Conservation (phyloP, 371 early-diverging fungal genomes). For the Encephalitozoon intestinalis region DNA sequence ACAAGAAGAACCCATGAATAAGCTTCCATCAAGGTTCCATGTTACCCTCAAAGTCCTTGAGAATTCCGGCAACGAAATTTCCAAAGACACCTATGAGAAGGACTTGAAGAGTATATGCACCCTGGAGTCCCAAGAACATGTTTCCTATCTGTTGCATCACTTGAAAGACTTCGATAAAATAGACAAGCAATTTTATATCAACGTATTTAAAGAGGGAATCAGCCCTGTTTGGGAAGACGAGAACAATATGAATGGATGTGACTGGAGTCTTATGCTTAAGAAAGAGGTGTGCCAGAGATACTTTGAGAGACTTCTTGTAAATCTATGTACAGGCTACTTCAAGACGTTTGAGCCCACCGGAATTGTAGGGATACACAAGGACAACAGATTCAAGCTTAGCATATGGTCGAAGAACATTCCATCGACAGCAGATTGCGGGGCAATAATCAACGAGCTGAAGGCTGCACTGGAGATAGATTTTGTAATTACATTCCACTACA, state of each 20-base stretch:
- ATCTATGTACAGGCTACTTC: constrained; percentile 43
- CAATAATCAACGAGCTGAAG: constrained; percentile 53
- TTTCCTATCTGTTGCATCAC: constrained; percentile 35
- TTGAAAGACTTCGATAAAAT: constrained; percentile 33
- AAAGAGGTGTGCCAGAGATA: constrained; percentile 49
- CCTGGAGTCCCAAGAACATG: constrained; percentile 23
- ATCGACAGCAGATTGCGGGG: constrained; percentile 1
- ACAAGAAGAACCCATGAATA: not conserved
- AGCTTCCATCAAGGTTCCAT: constrained; percentile 1
- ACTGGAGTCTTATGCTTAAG: constrained; percentile 54
- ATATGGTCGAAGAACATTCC: constrained; percentile 57
- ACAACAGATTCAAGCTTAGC: constrained; percentile 48
- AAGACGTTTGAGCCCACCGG: constrained; percentile 56
- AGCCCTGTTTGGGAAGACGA: constrained; percentile 61
- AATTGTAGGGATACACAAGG: constrained; percentile 53
- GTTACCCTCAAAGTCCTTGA: constrained; percentile 35
- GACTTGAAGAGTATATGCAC: constrained; percentile 47
- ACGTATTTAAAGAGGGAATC: constrained; percentile 60
- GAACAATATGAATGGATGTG: constrained; percentile 58
- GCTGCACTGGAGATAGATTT: constrained; percentile 48
- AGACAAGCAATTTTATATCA: constrained; percentile 47
- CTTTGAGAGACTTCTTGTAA: constrained; percentile 55
- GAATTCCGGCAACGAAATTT: not conserved
- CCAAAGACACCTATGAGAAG: constrained; percentile 37
- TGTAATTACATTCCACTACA: constrained; percentile 50